Conservation (phyloP, 2,329 filamentous ascomycete species). For the Corynespora cassiicola region DNA sequence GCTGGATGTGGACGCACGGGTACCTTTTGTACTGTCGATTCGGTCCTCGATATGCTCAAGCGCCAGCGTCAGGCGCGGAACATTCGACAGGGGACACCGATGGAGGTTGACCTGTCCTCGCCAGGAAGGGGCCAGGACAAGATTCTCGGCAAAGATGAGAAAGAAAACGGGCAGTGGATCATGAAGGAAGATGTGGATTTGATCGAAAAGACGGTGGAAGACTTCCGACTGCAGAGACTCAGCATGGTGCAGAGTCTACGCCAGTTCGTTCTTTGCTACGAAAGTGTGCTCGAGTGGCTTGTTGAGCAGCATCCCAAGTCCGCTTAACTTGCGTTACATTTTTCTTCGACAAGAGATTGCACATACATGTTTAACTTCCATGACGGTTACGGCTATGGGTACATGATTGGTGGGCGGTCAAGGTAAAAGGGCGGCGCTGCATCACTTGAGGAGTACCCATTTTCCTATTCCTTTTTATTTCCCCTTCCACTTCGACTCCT, state of each 20-base stretch:
- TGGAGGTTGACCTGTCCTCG: conserved; percentile 48
- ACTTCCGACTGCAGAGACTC: conserved; percentile 84
- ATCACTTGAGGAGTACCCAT: no score
- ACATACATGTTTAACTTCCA: no score
- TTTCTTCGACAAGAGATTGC: no score
- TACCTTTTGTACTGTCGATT: conserved; percentile 95
- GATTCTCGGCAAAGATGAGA: conserved; percentile 26
- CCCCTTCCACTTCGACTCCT: no score
- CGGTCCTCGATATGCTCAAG: conserved; percentile 95
- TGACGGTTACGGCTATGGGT: no score
- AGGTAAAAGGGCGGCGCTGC: no score
- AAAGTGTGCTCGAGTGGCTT: conserved; percentile 91
- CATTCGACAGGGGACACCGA: conserved; percentile 46
- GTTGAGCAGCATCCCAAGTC: conserved; percentile 51
- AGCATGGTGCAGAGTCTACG: conserved; percentile 97
- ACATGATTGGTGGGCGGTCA: no score
- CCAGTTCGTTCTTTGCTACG: conserved; percentile 96
- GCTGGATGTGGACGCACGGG: conserved; percentile 95
- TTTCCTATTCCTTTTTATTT: no score
- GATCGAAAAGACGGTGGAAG: conserved; percentile 85
- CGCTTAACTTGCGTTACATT: conserved; percentile 19
- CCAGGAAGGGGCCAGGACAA: conserved; percentile 13
- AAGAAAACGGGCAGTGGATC: conserved; percentile 69
- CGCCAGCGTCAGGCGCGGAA: conserved; percentile 66
- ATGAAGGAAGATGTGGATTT: conserved; percentile 75